Percentiles rank a stretch among this genome's conserved stretches.
Evolutionary conservation across 164 flowering plant species (phyloP).

Genomic region (Vitis riparia): DNA sequence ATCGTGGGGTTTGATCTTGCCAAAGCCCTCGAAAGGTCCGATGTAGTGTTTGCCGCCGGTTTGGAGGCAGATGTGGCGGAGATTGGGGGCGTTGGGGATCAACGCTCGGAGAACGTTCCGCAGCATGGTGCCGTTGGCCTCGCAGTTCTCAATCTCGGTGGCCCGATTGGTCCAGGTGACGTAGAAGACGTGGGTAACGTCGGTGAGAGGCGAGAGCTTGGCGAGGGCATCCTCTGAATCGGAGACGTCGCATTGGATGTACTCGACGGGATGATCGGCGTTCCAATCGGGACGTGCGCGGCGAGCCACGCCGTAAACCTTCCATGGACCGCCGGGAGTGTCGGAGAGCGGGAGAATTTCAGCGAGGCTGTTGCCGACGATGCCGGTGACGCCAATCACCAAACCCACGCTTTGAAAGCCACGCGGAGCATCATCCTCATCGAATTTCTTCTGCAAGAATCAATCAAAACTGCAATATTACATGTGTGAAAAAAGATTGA

Average conservation of each 20-base stretch:
- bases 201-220: conserved; percentile 62
- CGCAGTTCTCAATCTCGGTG: conserved; percentile 54
- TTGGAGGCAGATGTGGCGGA: conserved; percentile 68
- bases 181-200: conserved; percentile 79
- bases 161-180: conserved; percentile 53
- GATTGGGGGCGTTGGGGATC: conserved; percentile 60
- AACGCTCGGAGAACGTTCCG: conserved; percentile 62
- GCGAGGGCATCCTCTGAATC: conserved; percentile 36
- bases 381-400: conserved; percentile 77
- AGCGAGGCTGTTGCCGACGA: conserved; percentile 82
- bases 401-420: conserved; percentile 62
- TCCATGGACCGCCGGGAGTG: conserved; percentile 93
- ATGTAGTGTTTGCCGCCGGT: conserved; percentile 70
- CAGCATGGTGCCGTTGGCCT: conserved; percentile 57
- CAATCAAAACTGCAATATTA: neutral
- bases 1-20: conserved; percentile 42
- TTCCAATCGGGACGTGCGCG: conserved; percentile 66
- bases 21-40: conserved; percentile 48
- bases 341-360: conserved; percentile 79
- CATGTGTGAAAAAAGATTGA: neutral
- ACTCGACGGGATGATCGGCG: conserved; percentile 56
- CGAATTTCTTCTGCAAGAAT: conserved; percentile 59
- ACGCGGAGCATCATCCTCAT: conserved; percentile 40
- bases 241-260: conserved; percentile 74
- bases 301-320: conserved; percentile 81